phyloP scores from a whole-genome alignment of 192 early-diverging fungal species.

The Kickxella alabastrina region DNA sequence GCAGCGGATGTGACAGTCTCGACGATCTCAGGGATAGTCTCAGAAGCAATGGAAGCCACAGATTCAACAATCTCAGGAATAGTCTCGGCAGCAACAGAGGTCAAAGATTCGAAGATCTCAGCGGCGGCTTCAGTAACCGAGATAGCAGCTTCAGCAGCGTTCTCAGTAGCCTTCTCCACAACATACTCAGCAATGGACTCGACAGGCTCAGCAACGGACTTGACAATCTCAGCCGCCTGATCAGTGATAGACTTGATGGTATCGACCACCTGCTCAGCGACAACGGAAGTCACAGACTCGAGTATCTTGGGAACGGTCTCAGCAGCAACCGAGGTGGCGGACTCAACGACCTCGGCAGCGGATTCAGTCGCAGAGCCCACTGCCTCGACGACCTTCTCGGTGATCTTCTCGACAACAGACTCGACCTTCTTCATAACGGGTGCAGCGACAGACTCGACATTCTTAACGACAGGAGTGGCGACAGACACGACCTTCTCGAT shows the following conservation, averaged over 20 bases:
- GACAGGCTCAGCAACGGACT: constrained; percentile 3
- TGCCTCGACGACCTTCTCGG: constrained; percentile 8
- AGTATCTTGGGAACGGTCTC: neutral
- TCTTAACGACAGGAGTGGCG: neutral
- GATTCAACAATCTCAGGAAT: neutral
- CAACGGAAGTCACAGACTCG: neutral
- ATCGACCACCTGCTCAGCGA: neutral
- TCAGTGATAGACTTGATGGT: constrained; percentile 2
- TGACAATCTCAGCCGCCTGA: neutral
- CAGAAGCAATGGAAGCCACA: neutral
- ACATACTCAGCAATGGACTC: neutral
- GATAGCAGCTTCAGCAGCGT: neutral
- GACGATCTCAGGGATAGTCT: neutral
- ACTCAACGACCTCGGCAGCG: neutral
- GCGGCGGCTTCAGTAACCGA: neutral
- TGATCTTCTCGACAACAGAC: neutral
- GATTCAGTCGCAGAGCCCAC: neutral
- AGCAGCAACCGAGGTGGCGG: too few relatives aligned
- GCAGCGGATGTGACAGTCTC: neutral
- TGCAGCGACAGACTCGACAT: neutral
- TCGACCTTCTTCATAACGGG: neutral
- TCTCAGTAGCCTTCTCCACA: constrained; percentile 1
- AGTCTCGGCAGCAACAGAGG: neutral
- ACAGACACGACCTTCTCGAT: constrained; percentile 3
- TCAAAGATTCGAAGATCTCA: neutral